phyloP scores from a whole-genome alignment of 2,329 filamentous ascomycete genomes.

The Ophiostoma montium region DNA sequence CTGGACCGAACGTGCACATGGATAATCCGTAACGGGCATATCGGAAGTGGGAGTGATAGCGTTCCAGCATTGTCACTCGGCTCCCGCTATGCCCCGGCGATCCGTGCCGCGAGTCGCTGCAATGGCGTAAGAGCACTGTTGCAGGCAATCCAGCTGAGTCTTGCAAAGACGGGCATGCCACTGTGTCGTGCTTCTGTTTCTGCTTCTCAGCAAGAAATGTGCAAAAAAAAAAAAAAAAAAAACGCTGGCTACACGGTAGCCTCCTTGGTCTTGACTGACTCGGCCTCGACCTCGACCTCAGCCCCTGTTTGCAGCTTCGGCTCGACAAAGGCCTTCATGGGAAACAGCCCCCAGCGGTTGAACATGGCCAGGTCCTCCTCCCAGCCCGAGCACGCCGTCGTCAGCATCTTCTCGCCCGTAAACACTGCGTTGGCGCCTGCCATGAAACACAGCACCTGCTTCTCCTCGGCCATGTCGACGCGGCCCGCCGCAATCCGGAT shows the following conservation, averaged over 20 bases:
- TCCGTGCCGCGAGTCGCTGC: conserved; percentile 4
- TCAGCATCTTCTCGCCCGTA: conserved; percentile 85
- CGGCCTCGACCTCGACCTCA: not conserved
- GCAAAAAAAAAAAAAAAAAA: not conserved
- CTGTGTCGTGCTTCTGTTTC: not conserved
- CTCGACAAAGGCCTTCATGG: conserved; percentile 43
- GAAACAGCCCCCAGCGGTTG: conserved; percentile 63
- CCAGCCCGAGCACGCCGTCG: conserved; percentile 82
- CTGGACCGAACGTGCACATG: not conserved
- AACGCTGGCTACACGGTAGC: not conserved
- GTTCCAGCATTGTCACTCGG: conserved; percentile 7
- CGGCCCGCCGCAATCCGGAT: conserved; percentile 76
- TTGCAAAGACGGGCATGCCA: conserved; percentile 3
- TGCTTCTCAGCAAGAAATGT: not conserved
- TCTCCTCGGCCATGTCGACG: conserved; percentile 73
- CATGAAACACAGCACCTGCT: conserved; percentile 81
- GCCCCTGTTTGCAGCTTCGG: conserved; percentile 1
- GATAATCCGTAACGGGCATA: not conserved
- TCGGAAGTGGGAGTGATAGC: conserved; percentile 4
- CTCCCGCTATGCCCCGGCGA: conserved; percentile 1
- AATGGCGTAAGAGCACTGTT: conserved; percentile 9
- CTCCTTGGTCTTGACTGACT: not conserved
- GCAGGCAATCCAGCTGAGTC: conserved; percentile 4
- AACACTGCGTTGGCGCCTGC: conserved; percentile 91
- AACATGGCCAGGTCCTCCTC: conserved; percentile 80